These are phyloP conservation scores for Chlamydomonas sp. DNA, from an alignment of 139 green algal genomes.

Conservation along the genomic window DNA sequence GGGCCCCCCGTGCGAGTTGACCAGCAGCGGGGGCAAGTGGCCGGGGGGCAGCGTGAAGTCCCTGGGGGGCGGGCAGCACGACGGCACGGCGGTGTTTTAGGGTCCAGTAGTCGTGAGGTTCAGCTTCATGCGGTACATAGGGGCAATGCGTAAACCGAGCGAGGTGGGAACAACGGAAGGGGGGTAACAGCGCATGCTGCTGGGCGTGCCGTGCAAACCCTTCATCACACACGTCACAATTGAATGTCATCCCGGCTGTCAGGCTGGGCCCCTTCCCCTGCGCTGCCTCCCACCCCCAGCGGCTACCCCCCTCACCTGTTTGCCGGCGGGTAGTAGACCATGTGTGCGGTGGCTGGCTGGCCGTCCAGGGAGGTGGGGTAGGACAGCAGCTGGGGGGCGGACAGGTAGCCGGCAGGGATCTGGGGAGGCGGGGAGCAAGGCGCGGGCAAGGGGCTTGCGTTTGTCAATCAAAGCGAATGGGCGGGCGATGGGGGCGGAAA, in stretches of 20 bases:
- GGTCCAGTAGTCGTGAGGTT: too few relatives aligned
- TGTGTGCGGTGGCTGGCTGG: conserved; percentile 22
- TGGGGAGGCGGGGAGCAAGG: neutral
- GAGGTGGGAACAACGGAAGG: neutral
- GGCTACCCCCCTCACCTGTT: conserved; percentile 24
- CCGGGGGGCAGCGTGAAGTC: conserved; percentile 41
- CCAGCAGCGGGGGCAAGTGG: conserved; percentile 62
- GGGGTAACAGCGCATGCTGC: neutral
- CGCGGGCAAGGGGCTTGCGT: neutral
- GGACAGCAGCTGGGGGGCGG: conserved; percentile 4
- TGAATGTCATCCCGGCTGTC: too few relatives aligned
- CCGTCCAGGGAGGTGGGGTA: conserved; percentile 22
- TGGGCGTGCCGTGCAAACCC: too few relatives aligned
- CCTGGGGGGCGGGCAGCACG: neutral
- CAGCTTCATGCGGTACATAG: too few relatives aligned
- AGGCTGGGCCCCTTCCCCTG: too few relatives aligned
- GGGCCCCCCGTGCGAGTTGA: conserved; percentile 79
- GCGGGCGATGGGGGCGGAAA: neutral
- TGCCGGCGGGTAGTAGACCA: conserved; percentile 38
- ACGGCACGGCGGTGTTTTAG: neutral
- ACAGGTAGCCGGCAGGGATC: conserved; percentile 32
- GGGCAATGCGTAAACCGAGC: neutral
- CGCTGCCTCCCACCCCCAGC: too few relatives aligned
- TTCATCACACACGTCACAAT: too few relatives aligned
- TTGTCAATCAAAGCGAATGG: neutral